Evolutionary conservation across 2,329 filamentous ascomycete genomes (phyloP).

Genomic region (Teratosphaeria pseudoeucalypti): DNA sequence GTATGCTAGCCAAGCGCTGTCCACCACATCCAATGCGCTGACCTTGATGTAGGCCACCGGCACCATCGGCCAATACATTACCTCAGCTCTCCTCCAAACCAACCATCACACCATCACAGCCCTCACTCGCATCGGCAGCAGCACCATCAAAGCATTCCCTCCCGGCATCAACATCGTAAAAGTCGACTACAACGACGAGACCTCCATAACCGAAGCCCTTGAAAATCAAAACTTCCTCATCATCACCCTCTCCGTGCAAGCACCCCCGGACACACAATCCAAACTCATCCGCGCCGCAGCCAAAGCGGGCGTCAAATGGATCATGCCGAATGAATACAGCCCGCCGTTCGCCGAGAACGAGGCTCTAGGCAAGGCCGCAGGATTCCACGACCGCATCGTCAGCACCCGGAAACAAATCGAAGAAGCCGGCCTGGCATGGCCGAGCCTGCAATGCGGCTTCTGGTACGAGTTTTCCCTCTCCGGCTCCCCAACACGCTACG

Average conservation of each 20-base stretch:
- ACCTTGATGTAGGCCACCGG: constrained; percentile 14
- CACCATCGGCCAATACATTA: constrained; percentile 29
- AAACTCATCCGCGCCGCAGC: constrained; percentile 20
- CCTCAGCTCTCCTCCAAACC: constrained; percentile 31
- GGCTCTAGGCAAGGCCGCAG: neutral
- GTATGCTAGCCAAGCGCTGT: neutral
- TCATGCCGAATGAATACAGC: constrained; percentile 30
- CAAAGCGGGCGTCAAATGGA: constrained; percentile 28
- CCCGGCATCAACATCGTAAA: constrained; percentile 28
- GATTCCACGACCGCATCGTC: neutral
- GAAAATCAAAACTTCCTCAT: constrained; percentile 29
- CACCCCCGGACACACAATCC: constrained; percentile 20
- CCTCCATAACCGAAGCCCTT: constrained; percentile 26
- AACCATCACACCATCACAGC: constrained; percentile 42
- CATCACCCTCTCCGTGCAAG: constrained; percentile 28
- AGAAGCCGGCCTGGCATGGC: neutral
- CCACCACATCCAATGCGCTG: neutral
- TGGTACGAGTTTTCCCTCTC: constrained; percentile 32
- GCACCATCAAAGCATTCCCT: constrained; percentile 30
- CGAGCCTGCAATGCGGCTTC: constrained; percentile 3
- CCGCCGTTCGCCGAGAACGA: neutral
- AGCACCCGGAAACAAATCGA: neutral
- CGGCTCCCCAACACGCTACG: constrained; percentile 16
- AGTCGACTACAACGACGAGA: constrained; percentile 40
- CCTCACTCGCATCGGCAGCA: constrained; percentile 29